phyloP scores from a whole-genome alignment of 2,329 filamentous ascomycete genomes.

The Hyphodiscus sp. region DNA sequence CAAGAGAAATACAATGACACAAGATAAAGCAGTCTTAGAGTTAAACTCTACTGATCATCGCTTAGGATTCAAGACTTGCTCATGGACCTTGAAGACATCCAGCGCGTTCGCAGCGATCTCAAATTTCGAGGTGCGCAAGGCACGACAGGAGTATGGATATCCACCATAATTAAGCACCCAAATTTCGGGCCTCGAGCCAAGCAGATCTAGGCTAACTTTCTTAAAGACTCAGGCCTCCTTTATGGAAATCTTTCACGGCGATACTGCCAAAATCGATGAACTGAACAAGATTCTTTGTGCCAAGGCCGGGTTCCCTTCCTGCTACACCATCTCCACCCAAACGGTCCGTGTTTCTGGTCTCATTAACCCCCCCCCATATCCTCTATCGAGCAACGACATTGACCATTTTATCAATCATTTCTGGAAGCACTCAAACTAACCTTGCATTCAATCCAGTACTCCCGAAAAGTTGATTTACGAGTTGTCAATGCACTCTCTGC shows the following conservation, averaged over 20 bases:
- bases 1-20: no score
- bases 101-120: constrained; percentile 60
- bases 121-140: constrained; percentile 66
- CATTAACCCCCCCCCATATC: not conserved
- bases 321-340: constrained; percentile 50
- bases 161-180: no score
- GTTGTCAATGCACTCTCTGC: constrained; percentile 76
- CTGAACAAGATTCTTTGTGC: constrained; percentile 50
- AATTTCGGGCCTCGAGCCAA: no score
- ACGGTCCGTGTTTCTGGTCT: constrained; percentile 32
- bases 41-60: not conserved
- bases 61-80: constrained; percentile 57
- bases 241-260: constrained; percentile 42
- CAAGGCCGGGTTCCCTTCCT: constrained; percentile 46
- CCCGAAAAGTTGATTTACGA: constrained; percentile 74
- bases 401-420: not conserved
- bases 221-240: constrained; percentile 29
- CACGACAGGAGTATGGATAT: constrained; percentile 35
- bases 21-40: no score
- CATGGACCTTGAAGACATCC: constrained; percentile 69
- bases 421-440: not conserved
- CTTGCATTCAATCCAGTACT: constrained; percentile 41
- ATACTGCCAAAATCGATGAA: constrained; percentile 44
- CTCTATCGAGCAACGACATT: not conserved
- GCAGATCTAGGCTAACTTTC: no score